A percentile compares a stretch with the other conserved stretches of the same genome.
phyloP scores from a whole-genome alignment of 441 rosid species.

The Adansonia rubrostipa region DNA sequence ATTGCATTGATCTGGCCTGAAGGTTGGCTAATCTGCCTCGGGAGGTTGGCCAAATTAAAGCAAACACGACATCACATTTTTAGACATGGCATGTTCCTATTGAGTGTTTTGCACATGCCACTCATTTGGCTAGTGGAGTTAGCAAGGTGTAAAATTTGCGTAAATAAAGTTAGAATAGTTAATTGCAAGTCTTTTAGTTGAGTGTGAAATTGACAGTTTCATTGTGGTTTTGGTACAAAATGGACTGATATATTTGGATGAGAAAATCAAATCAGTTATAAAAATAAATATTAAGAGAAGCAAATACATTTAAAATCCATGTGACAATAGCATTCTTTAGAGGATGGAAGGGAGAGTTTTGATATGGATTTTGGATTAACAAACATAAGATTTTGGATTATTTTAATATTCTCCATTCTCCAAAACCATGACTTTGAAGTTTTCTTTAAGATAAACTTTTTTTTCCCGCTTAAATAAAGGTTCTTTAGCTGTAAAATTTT shows the following conservation, averaged over 20 bases:
- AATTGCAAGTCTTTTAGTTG: not conserved
- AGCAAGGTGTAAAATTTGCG: not conserved
- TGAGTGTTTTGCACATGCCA: not conserved
- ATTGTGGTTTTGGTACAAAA: not conserved
- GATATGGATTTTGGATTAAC: conserved; percentile 6
- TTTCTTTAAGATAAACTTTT: not conserved
- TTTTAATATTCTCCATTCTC: not conserved
- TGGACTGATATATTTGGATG: not conserved
- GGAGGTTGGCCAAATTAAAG: not conserved
- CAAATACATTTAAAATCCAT: not conserved
- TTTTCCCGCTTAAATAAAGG: not conserved
- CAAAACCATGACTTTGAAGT: not conserved
- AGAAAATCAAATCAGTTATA: not conserved
- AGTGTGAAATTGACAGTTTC: not conserved
- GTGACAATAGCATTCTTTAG: not conserved
- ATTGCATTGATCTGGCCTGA: not conserved
- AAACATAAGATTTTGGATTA: not conserved
- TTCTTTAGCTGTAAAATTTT: not conserved
- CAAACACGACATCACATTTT: not conserved
- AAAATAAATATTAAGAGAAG: not conserved
- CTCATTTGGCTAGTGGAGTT: not conserved
- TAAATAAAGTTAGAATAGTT: not conserved
- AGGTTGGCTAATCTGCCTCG: not conserved
- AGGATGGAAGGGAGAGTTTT: not conserved
- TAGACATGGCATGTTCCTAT: not conserved